Evolutionary conservation across 331 rosid genomes (phyloP), one percentile per base, ranked within the genome.

Genomic region (Telfairia occidentalis): DNA sequence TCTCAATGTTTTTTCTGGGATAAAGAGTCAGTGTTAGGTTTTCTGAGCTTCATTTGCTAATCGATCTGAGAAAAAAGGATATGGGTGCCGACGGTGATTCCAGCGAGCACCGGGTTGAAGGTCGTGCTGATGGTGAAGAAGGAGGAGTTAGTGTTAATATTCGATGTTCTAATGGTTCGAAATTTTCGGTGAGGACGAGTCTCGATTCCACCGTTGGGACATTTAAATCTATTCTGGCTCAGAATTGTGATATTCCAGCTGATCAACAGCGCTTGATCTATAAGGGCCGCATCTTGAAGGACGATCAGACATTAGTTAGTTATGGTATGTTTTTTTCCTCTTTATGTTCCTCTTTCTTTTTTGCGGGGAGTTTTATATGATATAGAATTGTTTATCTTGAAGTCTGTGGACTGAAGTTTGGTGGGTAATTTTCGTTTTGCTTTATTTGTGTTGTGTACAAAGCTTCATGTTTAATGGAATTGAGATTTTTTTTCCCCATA

Each of bases 241-340:
- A 82, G 79, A 87, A 76, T 78, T 85, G 88, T 59, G 86, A 85
- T 78, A 78, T 83, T 10, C 92, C 92, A 45, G 85, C 86, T 80
- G 85, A 80, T 64, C 88, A 85, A 75, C 92, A 87, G 75, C 78
- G 92, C 57, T 78, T 87, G 85, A 87, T 87, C 82, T 87, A 87
- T 78, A 87, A 87, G 59, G 92, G 92, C 53, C 92, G 89, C 34
- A 87, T 87, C 74, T 77, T 87, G 76, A 87, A 87, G 81, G 88
- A 87, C 48, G 92, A 87, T 81, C 88, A 87, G 60, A 87, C 85
- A 78, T 84, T 87, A 19, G 72, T 28, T 7, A 81, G 83, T 37
- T 87, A 85, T 72, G 92, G 92, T 87, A 78, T 37, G 84, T n/a
- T 60, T 34, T 8, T 1, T 5, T 42, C 24, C 10, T 40, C 53